Conservation (phyloP, 169 alveolate genomes). For the Plasmodium malariae region DNA sequence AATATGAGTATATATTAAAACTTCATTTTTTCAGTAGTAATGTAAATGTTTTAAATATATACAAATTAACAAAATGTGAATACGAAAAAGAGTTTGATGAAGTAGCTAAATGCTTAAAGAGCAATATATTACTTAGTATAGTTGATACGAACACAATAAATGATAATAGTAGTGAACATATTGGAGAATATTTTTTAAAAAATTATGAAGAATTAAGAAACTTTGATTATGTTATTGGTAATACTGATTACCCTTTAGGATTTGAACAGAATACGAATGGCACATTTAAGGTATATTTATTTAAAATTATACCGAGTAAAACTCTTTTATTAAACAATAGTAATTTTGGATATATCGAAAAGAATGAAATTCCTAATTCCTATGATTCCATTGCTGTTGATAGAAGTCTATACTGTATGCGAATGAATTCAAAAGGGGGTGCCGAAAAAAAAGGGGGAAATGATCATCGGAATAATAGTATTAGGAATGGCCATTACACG, state of each 20-base stretch:
- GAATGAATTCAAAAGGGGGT: not conserved
- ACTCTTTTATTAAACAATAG: constrained; percentile 59
- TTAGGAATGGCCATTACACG: not conserved
- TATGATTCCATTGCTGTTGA: constrained; percentile 75
- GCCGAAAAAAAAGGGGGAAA: not conserved
- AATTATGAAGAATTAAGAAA: constrained; percentile 50
- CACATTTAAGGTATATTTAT: constrained; percentile 39
- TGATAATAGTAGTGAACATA: constrained; percentile 18
- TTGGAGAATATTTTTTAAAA: constrained; percentile 39
- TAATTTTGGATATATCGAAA: constrained; percentile 6
- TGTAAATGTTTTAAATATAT: constrained; percentile 49
- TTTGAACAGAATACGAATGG: constrained; percentile 62
- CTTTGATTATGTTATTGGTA: constrained; percentile 28
- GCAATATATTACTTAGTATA: constrained; percentile 64
- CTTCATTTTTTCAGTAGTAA: constrained; percentile 53
- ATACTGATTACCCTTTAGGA: constrained; percentile 67
- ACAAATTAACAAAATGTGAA: constrained; percentile 23
- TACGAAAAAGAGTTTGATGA: constrained; percentile 61
- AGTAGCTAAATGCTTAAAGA: constrained; percentile 26
- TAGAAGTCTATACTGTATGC: constrained; percentile 18
- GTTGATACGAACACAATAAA: constrained; percentile 47
- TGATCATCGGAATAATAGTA: not conserved
- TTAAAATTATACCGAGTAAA: constrained; percentile 53
- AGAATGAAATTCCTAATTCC: constrained; percentile 32
- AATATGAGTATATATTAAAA: constrained; percentile 63